Conservation (phyloP, 2,329 filamentous ascomycete species). For the Colletotrichum eremochloae region DNA sequence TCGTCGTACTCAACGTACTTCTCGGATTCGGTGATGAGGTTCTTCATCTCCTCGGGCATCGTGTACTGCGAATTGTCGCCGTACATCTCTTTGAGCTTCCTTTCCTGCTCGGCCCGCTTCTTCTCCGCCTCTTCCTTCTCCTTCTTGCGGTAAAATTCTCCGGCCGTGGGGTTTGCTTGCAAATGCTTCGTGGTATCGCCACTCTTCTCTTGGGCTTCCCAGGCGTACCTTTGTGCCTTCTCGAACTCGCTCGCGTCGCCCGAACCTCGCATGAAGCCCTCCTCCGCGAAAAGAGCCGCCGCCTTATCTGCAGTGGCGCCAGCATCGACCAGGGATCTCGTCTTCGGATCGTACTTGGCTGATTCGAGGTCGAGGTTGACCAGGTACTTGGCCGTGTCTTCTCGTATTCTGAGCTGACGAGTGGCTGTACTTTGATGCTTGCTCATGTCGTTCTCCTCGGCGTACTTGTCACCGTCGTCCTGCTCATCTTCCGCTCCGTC, state of each 20-base stretch:
- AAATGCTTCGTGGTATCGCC: conserved; percentile 87
- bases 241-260: conserved; percentile 96
- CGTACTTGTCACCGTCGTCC: conserved; percentile 80
- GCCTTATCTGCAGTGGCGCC: conserved; percentile 85
- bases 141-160: conserved; percentile 85
- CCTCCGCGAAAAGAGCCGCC: conserved; percentile 87
- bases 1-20: conserved; percentile 95
- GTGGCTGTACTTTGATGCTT: conserved; percentile 92
- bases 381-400: conserved; percentile 97
- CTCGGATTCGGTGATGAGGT: conserved; percentile 81
- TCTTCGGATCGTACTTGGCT: conserved; percentile 98
- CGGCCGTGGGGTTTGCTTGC: conserved; percentile 96
- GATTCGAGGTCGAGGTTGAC: conserved; percentile 96
- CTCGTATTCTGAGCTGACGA: conserved; percentile 88
- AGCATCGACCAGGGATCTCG: conserved; percentile 87
- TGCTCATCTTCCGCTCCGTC: conserved; percentile 64
- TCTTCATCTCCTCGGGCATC: conserved; percentile 72
- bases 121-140: conserved; percentile 79
- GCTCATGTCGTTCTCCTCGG: conserved; percentile 97
- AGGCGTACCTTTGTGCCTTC: conserved; percentile 88
- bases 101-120: conserved; percentile 76
- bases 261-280: conserved; percentile 89
- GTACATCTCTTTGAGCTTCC: conserved; percentile 84
- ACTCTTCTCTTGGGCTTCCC: conserved; percentile 91
- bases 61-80: conserved; percentile 70